These are phyloP conservation scores for Trypanosoma conorhini DNA, from an alignment of 208 protist species.

Conservation along the genomic window DNA sequence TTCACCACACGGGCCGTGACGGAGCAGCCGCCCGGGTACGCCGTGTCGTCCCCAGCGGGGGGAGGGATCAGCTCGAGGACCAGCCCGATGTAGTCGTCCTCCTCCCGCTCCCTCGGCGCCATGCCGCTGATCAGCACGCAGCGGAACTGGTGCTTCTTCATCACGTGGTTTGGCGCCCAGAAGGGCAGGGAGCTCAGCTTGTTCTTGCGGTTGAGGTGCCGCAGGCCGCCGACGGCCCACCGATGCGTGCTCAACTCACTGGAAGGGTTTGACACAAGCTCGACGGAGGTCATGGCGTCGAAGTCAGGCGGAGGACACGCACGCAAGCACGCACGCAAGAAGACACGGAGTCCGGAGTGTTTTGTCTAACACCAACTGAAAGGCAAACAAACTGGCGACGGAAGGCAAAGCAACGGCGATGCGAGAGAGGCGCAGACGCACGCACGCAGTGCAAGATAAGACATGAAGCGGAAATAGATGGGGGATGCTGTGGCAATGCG, in stretches of 20 bases:
- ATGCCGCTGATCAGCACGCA: slow-evolving; percentile 71
- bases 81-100: slow-evolving; percentile 47
- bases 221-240: slow-evolving; percentile 42
- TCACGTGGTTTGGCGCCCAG: slow-evolving; percentile 61
- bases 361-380: neutral
- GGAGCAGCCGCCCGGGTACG: slow-evolving; percentile 51
- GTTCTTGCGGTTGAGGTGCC: slow-evolving; percentile 66
- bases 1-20: slow-evolving; percentile 53
- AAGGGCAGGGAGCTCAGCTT: slow-evolving; percentile 83
- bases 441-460: too few relatives aligned
- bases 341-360: neutral
- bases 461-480: too few relatives aligned
- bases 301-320: neutral
- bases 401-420: too few relatives aligned
- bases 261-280: slow-evolving; percentile 60
- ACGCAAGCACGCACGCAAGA: neutral
- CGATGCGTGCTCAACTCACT: slow-evolving; percentile 48
- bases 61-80: slow-evolving; percentile 76
- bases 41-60: slow-evolving; percentile 21
- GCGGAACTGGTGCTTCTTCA: slow-evolving; percentile 65
- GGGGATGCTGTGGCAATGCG: too few relatives aligned
- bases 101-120: slow-evolving; percentile 18
- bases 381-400: neutral
- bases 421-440: too few relatives aligned
- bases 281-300: slow-evolving; percentile 36